These are phyloP conservation scores for Phytopythium mirpurense DNA, from an alignment of 352 stramenopile species.

Conservation along the genomic window DNA sequence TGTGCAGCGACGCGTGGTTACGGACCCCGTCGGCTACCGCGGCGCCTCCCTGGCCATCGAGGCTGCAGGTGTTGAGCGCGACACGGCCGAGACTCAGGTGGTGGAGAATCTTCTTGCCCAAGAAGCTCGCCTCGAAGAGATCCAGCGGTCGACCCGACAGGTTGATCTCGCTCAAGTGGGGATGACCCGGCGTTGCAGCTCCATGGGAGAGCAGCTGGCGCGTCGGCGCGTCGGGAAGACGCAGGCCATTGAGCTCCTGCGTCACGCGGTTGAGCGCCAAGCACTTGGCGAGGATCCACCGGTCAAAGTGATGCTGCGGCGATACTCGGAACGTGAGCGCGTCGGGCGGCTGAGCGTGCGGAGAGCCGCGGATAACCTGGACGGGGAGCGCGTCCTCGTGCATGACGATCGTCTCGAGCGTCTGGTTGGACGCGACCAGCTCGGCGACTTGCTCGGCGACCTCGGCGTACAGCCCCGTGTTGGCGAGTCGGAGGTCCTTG, in stretches of 20 bases:
- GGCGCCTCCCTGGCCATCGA: slow-evolving; percentile 43
- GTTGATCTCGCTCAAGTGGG: slow-evolving; percentile 33
- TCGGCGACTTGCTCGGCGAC: slow-evolving; percentile 56
- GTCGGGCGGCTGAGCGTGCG: slow-evolving; percentile 16
- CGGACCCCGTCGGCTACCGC: slow-evolving; percentile 56
- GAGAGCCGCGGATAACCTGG: slow-evolving; percentile 49
- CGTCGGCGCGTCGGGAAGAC: slow-evolving; percentile 18
- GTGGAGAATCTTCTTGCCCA: slow-evolving; percentile 66
- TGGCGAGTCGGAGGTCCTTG: slow-evolving; percentile 40
- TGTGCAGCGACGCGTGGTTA: slow-evolving; percentile 59
- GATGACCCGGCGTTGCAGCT: slow-evolving; percentile 5
- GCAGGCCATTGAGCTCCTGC: slow-evolving; percentile 49
- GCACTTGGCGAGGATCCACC: slow-evolving; percentile 65
- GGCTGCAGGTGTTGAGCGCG: slow-evolving; percentile 50
- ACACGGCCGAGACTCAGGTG: slow-evolving; percentile 56
- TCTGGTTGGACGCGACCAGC: slow-evolving; percentile 49
- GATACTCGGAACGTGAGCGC: slow-evolving; percentile 24
- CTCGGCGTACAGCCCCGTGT: slow-evolving; percentile 55
- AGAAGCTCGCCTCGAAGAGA: slow-evolving; percentile 56
- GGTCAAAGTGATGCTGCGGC: slow-evolving; percentile 42
- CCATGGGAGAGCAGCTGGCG: slow-evolving; percentile 9
- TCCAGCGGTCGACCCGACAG: slow-evolving; percentile 38
- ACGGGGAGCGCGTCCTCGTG: slow-evolving; percentile 33
- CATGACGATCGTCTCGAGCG: slow-evolving; percentile 56
- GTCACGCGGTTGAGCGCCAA: slow-evolving; percentile 58